Evolutionary conservation across 768 basidiomycete genomes (phyloP), one percentile per base, ranked within the genome.

Genomic region (Rubroboletus satanas): DNA sequence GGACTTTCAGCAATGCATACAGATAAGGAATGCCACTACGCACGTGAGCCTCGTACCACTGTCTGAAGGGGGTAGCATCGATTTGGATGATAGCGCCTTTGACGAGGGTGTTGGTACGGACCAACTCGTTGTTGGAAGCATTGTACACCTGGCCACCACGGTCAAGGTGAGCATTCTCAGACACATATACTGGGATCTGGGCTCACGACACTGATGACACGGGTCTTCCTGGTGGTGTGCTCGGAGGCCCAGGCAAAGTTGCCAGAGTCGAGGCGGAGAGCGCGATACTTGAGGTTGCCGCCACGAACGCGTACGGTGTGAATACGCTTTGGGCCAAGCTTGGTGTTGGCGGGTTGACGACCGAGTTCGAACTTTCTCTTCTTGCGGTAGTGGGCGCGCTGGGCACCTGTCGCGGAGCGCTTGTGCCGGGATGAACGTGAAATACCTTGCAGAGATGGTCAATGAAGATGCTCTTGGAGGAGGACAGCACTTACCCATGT

Each of bases 331-430:
- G 87, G 69, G 48, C 97, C 95, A 62, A 99, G 86, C 81, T 92
- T 98, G 71, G 97, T 99, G 83, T 79, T 93, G 64, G 97, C 97
- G 55, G 97, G 80, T 74, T 98, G 97, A 72, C 97, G 93, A 72
- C 96, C 97, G 68, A 98, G 87, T 83, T 99, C 97, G 78, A 98
- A 98, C 81, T 98, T 98, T 88, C 97, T 87, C 92, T 98, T 99
- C 85, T 99, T 99, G 83, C 96, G 93, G 80, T 94, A 96, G 79
- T 89, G 85, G 66, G 93, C 85, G 67, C 90, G 88, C 76, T 93
- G 90, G 56, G 90, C 92, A 68, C 92, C 96, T 46, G 93, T 87
- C 66, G 83, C 88, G 63, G 93, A 90, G 73, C 95, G 93, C 79
- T 98, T 98, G 83, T 98, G 93, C 73, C 96, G 84, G 68, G 94